A percentile compares a stretch with the other conserved stretches of the same genome.
Conservation (phyloP, 805 yeast species). For the Yarrowia sp. region DNA sequence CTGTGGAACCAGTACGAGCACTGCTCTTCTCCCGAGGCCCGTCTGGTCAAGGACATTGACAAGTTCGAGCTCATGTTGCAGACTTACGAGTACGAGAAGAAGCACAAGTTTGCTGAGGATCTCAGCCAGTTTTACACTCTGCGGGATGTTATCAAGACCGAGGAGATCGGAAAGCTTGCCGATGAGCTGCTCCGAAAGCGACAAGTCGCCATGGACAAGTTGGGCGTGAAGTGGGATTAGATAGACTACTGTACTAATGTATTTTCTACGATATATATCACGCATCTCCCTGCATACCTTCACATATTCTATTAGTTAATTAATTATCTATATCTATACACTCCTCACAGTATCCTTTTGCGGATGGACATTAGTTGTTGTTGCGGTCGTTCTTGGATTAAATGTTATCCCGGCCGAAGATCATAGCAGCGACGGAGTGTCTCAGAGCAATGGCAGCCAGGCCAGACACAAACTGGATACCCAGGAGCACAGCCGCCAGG, state of each 20-base stretch:
- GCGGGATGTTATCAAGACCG: constrained; percentile 59
- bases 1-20: constrained; percentile 90
- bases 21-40: constrained; percentile 75
- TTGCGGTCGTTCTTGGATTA: constrained; percentile 28
- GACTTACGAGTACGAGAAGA: constrained; percentile 64
- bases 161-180: constrained; percentile 68
- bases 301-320: background rate
- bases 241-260: background rate
- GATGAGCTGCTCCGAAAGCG: constrained; percentile 55
- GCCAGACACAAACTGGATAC: constrained; percentile 65
- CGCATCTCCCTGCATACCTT: too few relatives aligned
- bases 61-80: constrained; percentile 73
- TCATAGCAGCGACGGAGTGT: constrained; percentile 79
- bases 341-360: background rate
- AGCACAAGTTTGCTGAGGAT: constrained; percentile 53
- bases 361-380: background rate
- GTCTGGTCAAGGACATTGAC: constrained; percentile 90
- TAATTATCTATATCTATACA: constrained; percentile 5
- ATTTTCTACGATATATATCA: too few relatives aligned
- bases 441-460: constrained; percentile 63
- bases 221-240: constrained; percentile 10
- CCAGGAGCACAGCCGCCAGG: constrained; percentile 59
- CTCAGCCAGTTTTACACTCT: constrained; percentile 70
- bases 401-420: constrained; percentile 87
- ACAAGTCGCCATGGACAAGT: constrained; percentile 42